Conservation (phyloP, 2,329 filamentous ascomycete species). For the Trichophyton schoenleinii region DNA sequence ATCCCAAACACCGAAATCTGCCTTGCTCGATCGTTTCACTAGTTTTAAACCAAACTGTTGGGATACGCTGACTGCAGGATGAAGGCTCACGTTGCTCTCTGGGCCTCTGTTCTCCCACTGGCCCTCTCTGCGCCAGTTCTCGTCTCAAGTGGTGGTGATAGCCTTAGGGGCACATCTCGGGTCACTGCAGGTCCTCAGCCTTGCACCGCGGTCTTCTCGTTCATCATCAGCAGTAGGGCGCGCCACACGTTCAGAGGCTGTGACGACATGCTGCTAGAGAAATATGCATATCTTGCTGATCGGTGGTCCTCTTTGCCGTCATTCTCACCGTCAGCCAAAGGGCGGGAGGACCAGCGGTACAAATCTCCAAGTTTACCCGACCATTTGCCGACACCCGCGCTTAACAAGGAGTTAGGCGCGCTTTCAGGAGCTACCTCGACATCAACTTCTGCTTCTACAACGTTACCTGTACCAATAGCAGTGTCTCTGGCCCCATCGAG, state of each 20-base stretch:
- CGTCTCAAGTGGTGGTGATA: not conserved
- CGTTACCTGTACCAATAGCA: not conserved
- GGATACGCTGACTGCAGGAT: not conserved
- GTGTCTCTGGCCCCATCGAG: not conserved
- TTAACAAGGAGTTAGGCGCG: not conserved
- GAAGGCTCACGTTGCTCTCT: not conserved
- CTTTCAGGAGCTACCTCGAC: not conserved
- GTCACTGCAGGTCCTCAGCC: not conserved
- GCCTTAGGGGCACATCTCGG: not conserved
- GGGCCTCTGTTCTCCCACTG: not conserved
- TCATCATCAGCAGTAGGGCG: not conserved
- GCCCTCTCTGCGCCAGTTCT: not conserved
- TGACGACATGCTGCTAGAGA: not conserved
- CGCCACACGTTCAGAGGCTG: not conserved
- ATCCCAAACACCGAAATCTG: not conserved
- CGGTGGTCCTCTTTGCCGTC: not conserved
- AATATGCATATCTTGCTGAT: not conserved
- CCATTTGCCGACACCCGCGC: not conserved
- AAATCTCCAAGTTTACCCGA: not conserved
- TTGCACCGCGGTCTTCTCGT: not conserved
- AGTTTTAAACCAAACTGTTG: not conserved
- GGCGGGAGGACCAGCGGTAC: not conserved
- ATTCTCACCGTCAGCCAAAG: not conserved
- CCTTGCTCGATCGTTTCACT: not conserved
- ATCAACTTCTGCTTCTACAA: not conserved